Conservation (phyloP, 1,139 yeast species). For the Pichia sp. region DNA sequence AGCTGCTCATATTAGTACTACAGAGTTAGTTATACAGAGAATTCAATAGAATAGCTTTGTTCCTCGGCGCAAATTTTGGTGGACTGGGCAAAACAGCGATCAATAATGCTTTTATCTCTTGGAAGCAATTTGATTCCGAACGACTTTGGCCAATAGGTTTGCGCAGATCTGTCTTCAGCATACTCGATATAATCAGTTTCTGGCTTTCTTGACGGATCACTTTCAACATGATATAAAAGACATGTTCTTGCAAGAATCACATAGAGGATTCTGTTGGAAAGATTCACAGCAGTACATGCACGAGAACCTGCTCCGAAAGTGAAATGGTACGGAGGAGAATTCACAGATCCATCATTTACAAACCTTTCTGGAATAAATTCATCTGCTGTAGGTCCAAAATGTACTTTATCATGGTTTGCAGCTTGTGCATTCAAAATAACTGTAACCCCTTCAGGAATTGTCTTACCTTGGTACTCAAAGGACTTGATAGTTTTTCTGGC, state of each 20-base stretch:
- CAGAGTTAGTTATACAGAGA: neutral
- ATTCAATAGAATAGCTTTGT: conserved; percentile 16
- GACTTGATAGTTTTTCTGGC: conserved; percentile 49
- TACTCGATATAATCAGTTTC: conserved; percentile 16
- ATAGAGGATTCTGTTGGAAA: conserved; percentile 18
- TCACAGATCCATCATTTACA: conserved; percentile 28
- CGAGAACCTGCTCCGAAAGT: conserved; percentile 22
- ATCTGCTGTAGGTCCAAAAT: conserved; percentile 37
- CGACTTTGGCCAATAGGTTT: conserved; percentile 19
- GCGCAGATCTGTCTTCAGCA: conserved; percentile 20
- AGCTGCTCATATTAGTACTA: no score
- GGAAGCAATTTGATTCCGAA: conserved; percentile 16
- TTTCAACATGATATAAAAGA: conserved; percentile 13
- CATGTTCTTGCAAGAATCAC: conserved; percentile 16
- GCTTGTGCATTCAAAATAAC: conserved; percentile 57
- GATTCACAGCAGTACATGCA: conserved; percentile 21
- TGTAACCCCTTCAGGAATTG: conserved; percentile 45
- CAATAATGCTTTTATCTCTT: conserved; percentile 7
- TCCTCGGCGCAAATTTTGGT: conserved; percentile 8
- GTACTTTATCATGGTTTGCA: conserved; percentile 51
- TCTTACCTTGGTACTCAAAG: conserved; percentile 33
- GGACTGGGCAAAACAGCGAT: conserved; percentile 11
- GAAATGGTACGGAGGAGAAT: conserved; percentile 20
- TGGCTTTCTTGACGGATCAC: conserved; percentile 8
- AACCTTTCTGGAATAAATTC: conserved; percentile 50